Conservation (phyloP, 2,329 filamentous ascomycete species). For the Pseudogymnoascus sp. region DNA sequence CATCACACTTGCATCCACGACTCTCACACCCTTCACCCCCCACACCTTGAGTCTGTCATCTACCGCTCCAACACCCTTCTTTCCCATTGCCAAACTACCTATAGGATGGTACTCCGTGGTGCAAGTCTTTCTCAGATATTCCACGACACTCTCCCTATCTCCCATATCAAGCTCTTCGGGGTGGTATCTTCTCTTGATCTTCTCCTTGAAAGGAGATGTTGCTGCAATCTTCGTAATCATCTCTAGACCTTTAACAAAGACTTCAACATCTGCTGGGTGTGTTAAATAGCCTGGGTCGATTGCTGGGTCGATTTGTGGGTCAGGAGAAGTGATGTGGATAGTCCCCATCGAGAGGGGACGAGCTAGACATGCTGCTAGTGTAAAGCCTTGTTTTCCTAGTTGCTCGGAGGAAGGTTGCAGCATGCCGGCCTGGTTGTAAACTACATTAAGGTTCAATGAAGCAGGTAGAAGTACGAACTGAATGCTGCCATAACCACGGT, state of each 20-base stretch:
- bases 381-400: constrained; percentile 19
- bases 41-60: constrained; percentile 62
- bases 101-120: constrained; percentile 60
- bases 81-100: constrained; percentile 76
- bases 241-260: constrained; percentile 12
- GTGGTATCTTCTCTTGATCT: constrained; percentile 12
- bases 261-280: constrained; percentile 35
- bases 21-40: constrained; percentile 62
- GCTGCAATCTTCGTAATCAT: constrained; percentile 11
- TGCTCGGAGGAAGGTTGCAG: neutral
- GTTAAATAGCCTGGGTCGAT: constrained; percentile 38
- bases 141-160: neutral
- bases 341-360: constrained; percentile 35
- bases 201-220: constrained; percentile 15
- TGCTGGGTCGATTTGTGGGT: constrained; percentile 28
- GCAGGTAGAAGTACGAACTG: constrained; percentile 11
- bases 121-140: constrained; percentile 13
- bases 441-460: neutral
- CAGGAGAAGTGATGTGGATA: constrained; percentile 32
- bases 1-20: constrained; percentile 78
- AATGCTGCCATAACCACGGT: constrained; percentile 5
- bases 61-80: constrained; percentile 69
- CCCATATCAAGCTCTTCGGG: constrained; percentile 10
- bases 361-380: constrained; percentile 34
- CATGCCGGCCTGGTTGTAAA: neutral